phyloP scores from a whole-genome alignment of 345 rosid genomes.

The Eutrema heterophyllum region DNA sequence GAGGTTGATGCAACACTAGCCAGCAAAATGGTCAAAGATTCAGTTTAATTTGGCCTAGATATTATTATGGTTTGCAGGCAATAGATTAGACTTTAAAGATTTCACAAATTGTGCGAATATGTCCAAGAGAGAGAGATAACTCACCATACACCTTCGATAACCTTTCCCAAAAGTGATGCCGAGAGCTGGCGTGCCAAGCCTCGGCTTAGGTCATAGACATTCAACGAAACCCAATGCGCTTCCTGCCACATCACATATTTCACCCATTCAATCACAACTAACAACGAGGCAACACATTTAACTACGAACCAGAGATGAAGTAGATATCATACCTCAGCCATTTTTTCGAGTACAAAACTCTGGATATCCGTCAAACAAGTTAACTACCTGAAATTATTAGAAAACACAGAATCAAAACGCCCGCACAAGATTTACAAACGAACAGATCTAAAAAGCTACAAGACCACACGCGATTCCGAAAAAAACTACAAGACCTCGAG shows the following conservation, averaged over 20 bases:
- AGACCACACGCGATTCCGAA: not conserved
- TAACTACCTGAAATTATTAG: not conserved
- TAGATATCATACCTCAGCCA: conserved; percentile 62
- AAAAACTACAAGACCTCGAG: not conserved
- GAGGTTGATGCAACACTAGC: not conserved
- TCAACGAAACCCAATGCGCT: conserved; percentile 62
- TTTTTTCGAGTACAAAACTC: conserved; percentile 21
- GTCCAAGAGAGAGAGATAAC: not conserved
- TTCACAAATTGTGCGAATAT: not conserved
- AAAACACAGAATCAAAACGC: not conserved
- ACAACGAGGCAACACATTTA: not conserved
- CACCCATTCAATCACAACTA: not conserved
- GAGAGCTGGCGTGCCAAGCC: conserved; percentile 95
- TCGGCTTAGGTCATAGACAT: conserved; percentile 88
- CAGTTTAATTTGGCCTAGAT: not conserved
- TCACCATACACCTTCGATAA: conserved; percentile 90
- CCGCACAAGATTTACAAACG: not conserved
- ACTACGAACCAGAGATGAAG: not conserved
- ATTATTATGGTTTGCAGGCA: not conserved
- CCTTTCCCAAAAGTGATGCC: conserved; percentile 66
- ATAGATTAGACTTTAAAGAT: not conserved
- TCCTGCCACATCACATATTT: conserved; percentile 47
- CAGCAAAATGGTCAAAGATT: not conserved
- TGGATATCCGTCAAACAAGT: not conserved
- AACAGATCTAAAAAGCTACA: conserved; percentile 15